A percentile compares a stretch with the other conserved stretches of the same genome.
Evolutionary conservation across 2,329 filamentous ascomycete species (phyloP).

Genomic region (Botrytis hyacinthi): DNA sequence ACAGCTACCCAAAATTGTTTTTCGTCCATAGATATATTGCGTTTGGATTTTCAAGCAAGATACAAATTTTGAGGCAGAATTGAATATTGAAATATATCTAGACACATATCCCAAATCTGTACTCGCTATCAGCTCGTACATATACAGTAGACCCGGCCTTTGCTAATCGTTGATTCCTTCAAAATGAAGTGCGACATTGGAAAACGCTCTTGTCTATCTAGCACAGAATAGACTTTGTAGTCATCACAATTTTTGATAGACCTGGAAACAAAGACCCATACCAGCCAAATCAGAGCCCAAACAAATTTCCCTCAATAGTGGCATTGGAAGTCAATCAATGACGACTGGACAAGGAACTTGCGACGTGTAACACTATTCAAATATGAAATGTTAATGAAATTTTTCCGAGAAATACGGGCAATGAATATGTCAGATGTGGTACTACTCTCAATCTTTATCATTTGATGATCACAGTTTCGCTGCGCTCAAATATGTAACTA

Average conservation of each 20-base stretch:
- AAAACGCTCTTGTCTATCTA: not conserved
- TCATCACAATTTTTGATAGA: not conserved
- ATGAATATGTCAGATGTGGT: not conserved
- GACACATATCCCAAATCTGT: not conserved
- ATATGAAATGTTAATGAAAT: not conserved
- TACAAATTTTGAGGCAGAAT: not conserved
- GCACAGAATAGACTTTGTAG: not conserved
- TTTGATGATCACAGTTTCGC: not conserved
- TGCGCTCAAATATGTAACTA: not conserved
- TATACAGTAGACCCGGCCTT: accelerated
- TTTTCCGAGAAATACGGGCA: not conserved
- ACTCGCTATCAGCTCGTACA: not conserved
- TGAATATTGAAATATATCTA: not conserved
- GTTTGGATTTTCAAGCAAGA: not conserved
- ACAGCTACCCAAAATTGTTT: not conserved
- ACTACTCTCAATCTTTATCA: not conserved
- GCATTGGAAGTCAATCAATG: not conserved
- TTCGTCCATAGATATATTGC: not conserved
- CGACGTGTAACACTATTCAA: not conserved
- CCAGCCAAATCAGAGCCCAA: not conserved
- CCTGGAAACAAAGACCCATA: not conserved
- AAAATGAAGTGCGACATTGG: accelerated
- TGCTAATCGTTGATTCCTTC: not conserved
- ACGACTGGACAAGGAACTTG: not conserved
- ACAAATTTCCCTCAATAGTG: not conserved